Conservation (phyloP, 1,284 basidiomycete genomes). For the Trichosporon faecale region DNA sequence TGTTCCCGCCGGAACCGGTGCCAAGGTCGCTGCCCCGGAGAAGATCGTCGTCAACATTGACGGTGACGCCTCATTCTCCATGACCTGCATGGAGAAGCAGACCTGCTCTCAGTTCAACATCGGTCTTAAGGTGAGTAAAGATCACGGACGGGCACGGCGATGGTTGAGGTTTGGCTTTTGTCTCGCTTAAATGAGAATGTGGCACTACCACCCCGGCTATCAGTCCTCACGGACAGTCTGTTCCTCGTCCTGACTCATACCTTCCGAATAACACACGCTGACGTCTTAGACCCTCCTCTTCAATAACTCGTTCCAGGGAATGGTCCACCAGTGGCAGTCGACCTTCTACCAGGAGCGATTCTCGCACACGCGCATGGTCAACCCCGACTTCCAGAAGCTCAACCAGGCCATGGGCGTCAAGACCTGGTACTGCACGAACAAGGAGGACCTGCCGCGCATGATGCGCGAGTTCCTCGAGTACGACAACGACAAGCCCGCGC, state of each 20-base stretch:
- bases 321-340: constrained; percentile 96
- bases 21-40: constrained; percentile 90
- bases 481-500: constrained; percentile 70
- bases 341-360: constrained; percentile 87
- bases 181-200: neutral
- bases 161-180: neutral
- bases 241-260: constrained; percentile 36
- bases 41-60: constrained; percentile 96
- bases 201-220: neutral
- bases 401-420: constrained; percentile 89
- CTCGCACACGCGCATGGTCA: constrained; percentile 89
- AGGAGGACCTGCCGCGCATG: constrained; percentile 79
- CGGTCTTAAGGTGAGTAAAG: constrained; percentile 70
- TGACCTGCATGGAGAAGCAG: constrained; percentile 98
- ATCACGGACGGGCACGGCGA: neutral
- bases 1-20: constrained; percentile 88
- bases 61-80: constrained; percentile 95
- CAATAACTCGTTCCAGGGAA: constrained; percentile 96
- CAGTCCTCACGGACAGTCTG: neutral
- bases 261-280: constrained; percentile 33
- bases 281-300: constrained; percentile 60
- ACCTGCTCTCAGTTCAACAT: constrained; percentile 89
- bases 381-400: constrained; percentile 89
- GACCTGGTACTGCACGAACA: constrained; percentile 70
- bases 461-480: constrained; percentile 99